Percentiles rank a stretch among this genome's conserved stretches.
These are phyloP conservation scores for Pachysandra terminalis DNA, from an alignment of 164 flowering plant species.

Conservation along the genomic window DNA sequence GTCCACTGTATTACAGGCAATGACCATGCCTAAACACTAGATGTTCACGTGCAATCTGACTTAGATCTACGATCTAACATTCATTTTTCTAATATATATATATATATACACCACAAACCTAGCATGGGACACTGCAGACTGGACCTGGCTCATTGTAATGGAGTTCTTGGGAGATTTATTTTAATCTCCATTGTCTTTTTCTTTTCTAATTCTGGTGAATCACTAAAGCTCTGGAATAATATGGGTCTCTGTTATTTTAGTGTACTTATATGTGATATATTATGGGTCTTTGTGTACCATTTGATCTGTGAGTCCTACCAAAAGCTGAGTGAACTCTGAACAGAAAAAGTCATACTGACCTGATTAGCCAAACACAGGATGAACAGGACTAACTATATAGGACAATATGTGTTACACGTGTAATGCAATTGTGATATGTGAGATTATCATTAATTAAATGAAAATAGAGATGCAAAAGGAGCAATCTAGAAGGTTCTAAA, in stretches of 20 bases:
- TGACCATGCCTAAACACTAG: constrained; percentile 18
- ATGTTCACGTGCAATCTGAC: constrained; percentile 21
- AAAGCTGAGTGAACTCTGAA: no score
- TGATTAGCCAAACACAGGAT: no score
- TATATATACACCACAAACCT: constrained; percentile 6
- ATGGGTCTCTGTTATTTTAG: constrained; percentile 4
- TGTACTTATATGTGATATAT: no score
- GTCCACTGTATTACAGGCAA: constrained; percentile 22
- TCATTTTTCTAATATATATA: background rate
- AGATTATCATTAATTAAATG: no score
- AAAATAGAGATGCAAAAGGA: background rate
- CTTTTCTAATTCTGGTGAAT: constrained; percentile 6
- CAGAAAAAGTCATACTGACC: no score
- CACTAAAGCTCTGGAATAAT: constrained; percentile 9
- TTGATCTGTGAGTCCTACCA: no score
- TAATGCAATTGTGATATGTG: no score
- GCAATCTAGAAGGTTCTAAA: background rate
- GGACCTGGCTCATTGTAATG: constrained; percentile 13
- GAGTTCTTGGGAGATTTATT: constrained; percentile 1
- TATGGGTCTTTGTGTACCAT: no score
- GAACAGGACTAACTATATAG: no score
- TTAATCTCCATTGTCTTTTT: constrained; percentile 14
- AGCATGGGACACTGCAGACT: constrained; percentile 8
- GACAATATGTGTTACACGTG: no score
- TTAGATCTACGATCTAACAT: constrained; percentile 11